phyloP scores from a whole-genome alignment of 106 monocot species.

The Triglochin maritima region DNA sequence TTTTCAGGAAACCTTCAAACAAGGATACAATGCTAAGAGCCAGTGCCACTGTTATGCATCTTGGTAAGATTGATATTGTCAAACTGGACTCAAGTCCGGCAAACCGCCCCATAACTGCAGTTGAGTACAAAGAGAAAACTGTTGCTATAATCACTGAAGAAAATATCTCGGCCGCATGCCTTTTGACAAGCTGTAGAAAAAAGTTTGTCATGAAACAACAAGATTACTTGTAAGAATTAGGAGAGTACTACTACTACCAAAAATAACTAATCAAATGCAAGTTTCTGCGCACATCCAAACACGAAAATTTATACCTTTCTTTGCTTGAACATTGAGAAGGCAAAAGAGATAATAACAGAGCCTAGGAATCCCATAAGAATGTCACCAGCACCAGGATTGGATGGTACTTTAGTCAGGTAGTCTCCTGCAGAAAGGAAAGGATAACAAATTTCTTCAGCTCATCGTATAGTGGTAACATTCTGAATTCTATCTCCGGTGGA shows the following conservation, averaged over 20 bases:
- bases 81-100: constrained; percentile 61
- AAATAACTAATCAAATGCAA: not conserved
- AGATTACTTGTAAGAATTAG: not conserved
- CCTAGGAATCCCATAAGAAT: constrained; percentile 93
- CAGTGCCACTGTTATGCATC: constrained; percentile 94
- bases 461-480: not conserved
- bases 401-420: constrained; percentile 73
- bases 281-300: no score
- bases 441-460: not conserved
- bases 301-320: constrained; percentile 54
- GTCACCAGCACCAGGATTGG: constrained; percentile 98
- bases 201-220: not conserved
- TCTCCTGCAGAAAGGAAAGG: constrained; percentile 34
- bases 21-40: constrained; percentile 91
- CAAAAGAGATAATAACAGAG: constrained; percentile 97
- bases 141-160: constrained; percentile 72
- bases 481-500: not conserved
- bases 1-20: constrained; percentile 57
- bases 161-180: constrained; percentile 96
- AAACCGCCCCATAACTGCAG: constrained; percentile 71
- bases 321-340: constrained; percentile 98
- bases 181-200: constrained; percentile 63
- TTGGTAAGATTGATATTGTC: constrained; percentile 89
- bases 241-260: not conserved
- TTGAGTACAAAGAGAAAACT: constrained; percentile 82